These are phyloP conservation scores for Acanthamoeba lugdunensis DNA, from an alignment of 208 protist genomes.

Conservation along the genomic window DNA sequence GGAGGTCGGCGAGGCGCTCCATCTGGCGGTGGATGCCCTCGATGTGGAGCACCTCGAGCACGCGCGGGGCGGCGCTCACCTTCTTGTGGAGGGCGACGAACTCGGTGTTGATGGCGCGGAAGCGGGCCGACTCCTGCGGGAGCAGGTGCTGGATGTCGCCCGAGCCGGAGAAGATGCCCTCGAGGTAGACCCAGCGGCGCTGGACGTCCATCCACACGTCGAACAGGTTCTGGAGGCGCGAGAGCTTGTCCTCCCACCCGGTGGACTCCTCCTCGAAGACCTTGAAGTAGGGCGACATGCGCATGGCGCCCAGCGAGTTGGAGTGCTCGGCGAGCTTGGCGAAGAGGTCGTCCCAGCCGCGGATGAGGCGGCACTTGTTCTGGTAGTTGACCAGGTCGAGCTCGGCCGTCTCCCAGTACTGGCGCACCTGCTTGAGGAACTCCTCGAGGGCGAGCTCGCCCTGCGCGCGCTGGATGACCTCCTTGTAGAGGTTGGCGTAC, in stretches of 20 bases:
- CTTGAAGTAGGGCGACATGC: slow-evolving; percentile 96
- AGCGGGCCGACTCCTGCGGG: slow-evolving; percentile 93
- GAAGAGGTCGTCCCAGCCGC: slow-evolving; percentile 97
- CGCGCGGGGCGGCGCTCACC: slow-evolving; percentile 88
- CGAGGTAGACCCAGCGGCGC: slow-evolving; percentile 97
- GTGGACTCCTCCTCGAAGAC: slow-evolving; percentile 89
- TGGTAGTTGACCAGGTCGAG: slow-evolving; percentile 95
- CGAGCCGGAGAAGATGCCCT: slow-evolving; percentile 94
- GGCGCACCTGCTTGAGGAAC: slow-evolving; percentile 90
- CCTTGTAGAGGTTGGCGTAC: slow-evolving; percentile 85
- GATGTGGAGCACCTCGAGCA: slow-evolving; percentile 92
- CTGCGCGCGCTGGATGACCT: slow-evolving; percentile 87
- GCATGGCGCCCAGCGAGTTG: slow-evolving; percentile 93
- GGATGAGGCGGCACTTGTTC: slow-evolving; percentile 93
- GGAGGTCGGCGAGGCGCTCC: slow-evolving; percentile 92
- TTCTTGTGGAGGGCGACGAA: slow-evolving; percentile 94
- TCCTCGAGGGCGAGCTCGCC: slow-evolving; percentile 92
- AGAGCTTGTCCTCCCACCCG: slow-evolving; percentile 94
- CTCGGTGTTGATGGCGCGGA: slow-evolving; percentile 93
- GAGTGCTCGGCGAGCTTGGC: slow-evolving; percentile 94
- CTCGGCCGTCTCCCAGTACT: slow-evolving; percentile 93
- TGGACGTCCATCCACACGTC: slow-evolving; percentile 96
- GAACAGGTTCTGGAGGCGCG: slow-evolving; percentile 91
- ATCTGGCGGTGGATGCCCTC: slow-evolving; percentile 91
- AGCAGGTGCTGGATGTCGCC: slow-evolving; percentile 95